These are phyloP conservation scores for Turritis glabra DNA, from an alignment of 345 rosid species.

Conservation along the genomic window DNA sequence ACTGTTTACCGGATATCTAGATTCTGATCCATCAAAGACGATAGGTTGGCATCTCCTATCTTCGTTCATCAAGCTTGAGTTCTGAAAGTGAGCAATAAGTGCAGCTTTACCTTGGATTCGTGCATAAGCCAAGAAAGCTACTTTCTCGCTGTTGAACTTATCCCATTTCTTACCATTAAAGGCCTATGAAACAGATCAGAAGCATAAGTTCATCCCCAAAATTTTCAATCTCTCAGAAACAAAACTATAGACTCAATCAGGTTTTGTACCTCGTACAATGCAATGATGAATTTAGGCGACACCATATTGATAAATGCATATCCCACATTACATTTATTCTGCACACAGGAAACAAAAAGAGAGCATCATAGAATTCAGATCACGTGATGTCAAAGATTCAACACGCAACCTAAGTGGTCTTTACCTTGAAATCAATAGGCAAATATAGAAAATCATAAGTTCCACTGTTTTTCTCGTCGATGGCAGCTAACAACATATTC, in stretches of 20 bases:
- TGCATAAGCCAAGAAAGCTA: constrained; percentile 80
- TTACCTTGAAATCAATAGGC: constrained; percentile 83
- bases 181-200: constrained; percentile 45
- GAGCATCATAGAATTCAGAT: constrained; percentile 9
- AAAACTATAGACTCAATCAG: constrained; percentile 5
- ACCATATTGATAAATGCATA: constrained; percentile 83
- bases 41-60: constrained; percentile 79
- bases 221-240: not conserved
- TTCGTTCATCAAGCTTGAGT: constrained; percentile 82
- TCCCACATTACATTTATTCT: constrained; percentile 87
- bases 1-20: constrained; percentile 29
- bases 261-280: constrained; percentile 61
- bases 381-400: constrained; percentile 13
- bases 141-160: constrained; percentile 83
- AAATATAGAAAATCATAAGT: constrained; percentile 74
- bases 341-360: constrained; percentile 30
- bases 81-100: constrained; percentile 72
- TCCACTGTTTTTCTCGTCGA: constrained; percentile 65
- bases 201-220: not conserved
- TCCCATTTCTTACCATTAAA: constrained; percentile 83
- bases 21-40: constrained; percentile 52
- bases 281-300: constrained; percentile 65
- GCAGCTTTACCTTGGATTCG: constrained; percentile 76
- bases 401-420: not conserved
- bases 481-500: constrained; percentile 76